Conservation (phyloP, 495 filamentous ascomycete species). For the Amphirosellinia nigrospora region DNA sequence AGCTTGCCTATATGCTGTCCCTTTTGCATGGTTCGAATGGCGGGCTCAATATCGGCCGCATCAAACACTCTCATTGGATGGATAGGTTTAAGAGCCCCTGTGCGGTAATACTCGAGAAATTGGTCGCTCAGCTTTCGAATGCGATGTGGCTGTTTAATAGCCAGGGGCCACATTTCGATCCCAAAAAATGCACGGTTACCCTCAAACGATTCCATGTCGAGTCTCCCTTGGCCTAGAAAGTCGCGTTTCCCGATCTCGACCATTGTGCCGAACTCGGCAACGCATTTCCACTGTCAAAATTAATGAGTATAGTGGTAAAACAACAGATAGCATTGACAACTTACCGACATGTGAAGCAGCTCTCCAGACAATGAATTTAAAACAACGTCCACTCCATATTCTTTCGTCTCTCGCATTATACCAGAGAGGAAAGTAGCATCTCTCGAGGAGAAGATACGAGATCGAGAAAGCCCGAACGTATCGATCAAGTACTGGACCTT, state of each 20-base stretch:
- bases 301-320: neutral
- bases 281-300: conserved; percentile 50
- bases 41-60: conserved; percentile 2
- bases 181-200: conserved; percentile 40
- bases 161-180: conserved; percentile 25
- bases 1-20: conserved; percentile 37
- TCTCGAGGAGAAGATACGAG: conserved; percentile 57
- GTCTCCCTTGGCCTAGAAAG: conserved; percentile 39
- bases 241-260: conserved; percentile 60
- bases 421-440: conserved; percentile 46
- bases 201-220: conserved; percentile 50
- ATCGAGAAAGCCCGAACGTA: conserved; percentile 49
- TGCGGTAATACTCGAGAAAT: neutral
- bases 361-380: conserved; percentile 63
- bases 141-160: conserved; percentile 27
- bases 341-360: conserved; percentile 51
- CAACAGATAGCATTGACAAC: neutral
- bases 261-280: conserved; percentile 60
- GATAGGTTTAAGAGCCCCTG: conserved; percentile 7
- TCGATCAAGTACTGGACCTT: conserved; percentile 51
- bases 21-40: conserved; percentile 39
- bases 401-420: conserved; percentile 52
- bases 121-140: conserved; percentile 13
- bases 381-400: conserved; percentile 60
- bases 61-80: conserved; percentile 15